Evolutionary conservation across 2,329 filamentous ascomycete genomes (phyloP).

Genomic region (Alternaria sp.): DNA sequence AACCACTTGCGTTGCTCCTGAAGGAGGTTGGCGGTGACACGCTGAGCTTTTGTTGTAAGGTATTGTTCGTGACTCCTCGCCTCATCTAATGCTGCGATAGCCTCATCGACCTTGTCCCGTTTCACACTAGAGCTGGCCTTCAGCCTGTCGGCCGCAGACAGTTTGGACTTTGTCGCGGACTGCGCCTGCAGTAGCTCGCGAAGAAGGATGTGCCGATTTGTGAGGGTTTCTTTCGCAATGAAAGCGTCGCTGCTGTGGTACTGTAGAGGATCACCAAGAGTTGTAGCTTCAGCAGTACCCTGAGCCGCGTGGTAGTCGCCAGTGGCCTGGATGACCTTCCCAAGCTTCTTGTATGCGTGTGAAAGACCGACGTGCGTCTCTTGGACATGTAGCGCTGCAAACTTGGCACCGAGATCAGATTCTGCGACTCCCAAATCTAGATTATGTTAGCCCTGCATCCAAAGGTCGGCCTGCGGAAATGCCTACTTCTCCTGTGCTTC

Average conservation of each 20-base stretch:
- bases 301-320: constrained; percentile 97
- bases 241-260: constrained; percentile 96
- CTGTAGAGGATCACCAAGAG: constrained; percentile 88
- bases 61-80: constrained; percentile 82
- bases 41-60: constrained; percentile 83
- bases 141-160: constrained; percentile 85
- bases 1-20: constrained; percentile 93
- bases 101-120: constrained; percentile 96
- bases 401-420: constrained; percentile 90
- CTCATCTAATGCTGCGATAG: constrained; percentile 89
- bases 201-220: constrained; percentile 94
- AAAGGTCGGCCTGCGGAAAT: not conserved
- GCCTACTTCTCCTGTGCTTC: constrained; percentile 83
- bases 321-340: constrained; percentile 89
- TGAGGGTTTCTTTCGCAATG: constrained; percentile 97
- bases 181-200: constrained; percentile 93
- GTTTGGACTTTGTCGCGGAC: constrained; percentile 80
- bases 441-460: constrained; percentile 39
- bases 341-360: constrained; percentile 93
- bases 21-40: constrained; percentile 88
- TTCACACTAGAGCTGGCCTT: constrained; percentile 87
- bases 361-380: constrained; percentile 88
- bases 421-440: constrained; percentile 88
- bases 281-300: constrained; percentile 94
- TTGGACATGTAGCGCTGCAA: constrained; percentile 85